Conservation (phyloP, 345 rosid species). For the Euphorbia pulcherrima region DNA sequence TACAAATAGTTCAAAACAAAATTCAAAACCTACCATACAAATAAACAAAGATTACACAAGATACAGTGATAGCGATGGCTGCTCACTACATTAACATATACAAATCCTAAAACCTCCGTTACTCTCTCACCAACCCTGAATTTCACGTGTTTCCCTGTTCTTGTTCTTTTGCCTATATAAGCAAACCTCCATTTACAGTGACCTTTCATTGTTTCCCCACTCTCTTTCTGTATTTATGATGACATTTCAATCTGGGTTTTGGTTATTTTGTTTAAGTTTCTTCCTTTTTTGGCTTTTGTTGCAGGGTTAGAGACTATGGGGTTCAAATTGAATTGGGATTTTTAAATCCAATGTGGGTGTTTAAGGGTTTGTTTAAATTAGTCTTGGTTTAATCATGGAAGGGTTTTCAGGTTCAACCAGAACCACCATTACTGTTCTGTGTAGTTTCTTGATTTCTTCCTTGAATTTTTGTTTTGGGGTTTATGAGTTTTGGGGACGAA, state of each 20-base stretch:
- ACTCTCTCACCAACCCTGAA: neutral
- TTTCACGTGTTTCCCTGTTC: neutral
- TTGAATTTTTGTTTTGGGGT: slow-evolving; percentile 37
- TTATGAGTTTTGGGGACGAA: slow-evolving; percentile 26
- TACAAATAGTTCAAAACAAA: neutral
- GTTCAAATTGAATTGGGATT: neutral
- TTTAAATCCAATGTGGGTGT: slow-evolving; percentile 21
- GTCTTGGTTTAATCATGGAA: neutral
- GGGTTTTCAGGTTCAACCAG: neutral
- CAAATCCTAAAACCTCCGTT: neutral
- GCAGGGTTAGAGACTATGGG: slow-evolving; percentile 10
- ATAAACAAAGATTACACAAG: neutral
- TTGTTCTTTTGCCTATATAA: neutral
- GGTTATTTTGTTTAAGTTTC: neutral
- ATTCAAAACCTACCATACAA: too few species aligned
- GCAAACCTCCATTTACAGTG: neutral
- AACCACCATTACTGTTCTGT: slow-evolving; percentile 17
- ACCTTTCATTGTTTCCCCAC: neutral
- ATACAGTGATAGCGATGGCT: neutral
- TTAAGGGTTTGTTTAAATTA: slow-evolving; percentile 28
- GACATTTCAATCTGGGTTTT: slow-evolving; percentile 7
- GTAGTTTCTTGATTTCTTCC: slow-evolving; percentile 26
- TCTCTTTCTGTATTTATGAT: neutral
- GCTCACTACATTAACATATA: neutral
- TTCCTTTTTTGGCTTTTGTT: neutral